Conservation (phyloP, 345 rosid species). For the Adansonia digitata region DNA sequence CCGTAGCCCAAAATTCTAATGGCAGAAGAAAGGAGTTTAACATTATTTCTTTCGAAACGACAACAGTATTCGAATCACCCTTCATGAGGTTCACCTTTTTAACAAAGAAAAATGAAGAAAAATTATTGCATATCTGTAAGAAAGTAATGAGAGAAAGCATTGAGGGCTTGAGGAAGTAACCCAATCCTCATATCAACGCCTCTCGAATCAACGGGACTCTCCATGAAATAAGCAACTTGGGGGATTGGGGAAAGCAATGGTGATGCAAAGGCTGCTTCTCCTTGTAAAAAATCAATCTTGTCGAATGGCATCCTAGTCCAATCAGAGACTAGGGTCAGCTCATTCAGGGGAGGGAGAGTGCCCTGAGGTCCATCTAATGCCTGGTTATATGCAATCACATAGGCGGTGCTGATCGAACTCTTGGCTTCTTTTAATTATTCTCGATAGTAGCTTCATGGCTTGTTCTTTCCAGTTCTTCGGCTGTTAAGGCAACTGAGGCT, state of each 20-base stretch:
- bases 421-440: constrained; percentile 60
- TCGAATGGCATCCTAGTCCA: constrained; percentile 78
- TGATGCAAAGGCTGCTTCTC: constrained; percentile 39
- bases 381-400: constrained; percentile 48
- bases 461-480: constrained; percentile 38
- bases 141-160: constrained; percentile 36
- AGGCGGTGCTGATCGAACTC: constrained; percentile 35
- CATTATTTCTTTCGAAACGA: too few species aligned
- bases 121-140: constrained; percentile 10
- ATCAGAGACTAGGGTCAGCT: constrained; percentile 55
- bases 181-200: constrained; percentile 54
- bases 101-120: background rate
- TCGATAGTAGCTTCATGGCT: constrained; percentile 30
- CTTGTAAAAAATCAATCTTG: constrained; percentile 37
- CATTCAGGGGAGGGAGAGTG: constrained; percentile 50
- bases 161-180: constrained; percentile 29
- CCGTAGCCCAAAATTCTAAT: background rate
- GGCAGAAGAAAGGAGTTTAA: background rate
- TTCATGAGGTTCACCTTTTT: background rate
- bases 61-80: too few species aligned
- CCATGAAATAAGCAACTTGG: constrained; percentile 62
- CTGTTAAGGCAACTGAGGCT: constrained; percentile 48
- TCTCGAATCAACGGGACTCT: constrained; percentile 37
- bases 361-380: constrained; percentile 44
- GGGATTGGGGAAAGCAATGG: constrained; percentile 64